These are phyloP conservation scores for Artemisia argyi DNA, from an alignment of 129 eudicot species.

Conservation along the genomic window DNA sequence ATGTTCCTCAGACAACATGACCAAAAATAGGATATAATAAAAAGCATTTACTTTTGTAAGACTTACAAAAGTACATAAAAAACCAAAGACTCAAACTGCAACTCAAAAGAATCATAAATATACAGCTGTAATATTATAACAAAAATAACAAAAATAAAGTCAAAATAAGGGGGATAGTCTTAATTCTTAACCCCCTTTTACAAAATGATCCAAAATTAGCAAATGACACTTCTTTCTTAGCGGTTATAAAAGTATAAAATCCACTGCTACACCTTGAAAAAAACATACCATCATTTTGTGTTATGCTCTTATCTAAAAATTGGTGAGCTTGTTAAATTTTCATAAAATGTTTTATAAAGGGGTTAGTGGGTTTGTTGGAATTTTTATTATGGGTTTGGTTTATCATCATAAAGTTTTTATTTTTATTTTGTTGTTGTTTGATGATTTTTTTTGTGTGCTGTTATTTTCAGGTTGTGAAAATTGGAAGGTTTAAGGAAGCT, in stretches of 20 bases:
- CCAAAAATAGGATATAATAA: conserved; percentile 15
- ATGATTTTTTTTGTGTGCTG: conserved; percentile 30
- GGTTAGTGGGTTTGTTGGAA: conserved; percentile 35
- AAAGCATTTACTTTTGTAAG: conserved; percentile 31
- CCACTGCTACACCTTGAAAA: conserved; percentile 16
- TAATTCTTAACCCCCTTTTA: conserved; percentile 35
- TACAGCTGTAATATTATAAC: conserved; percentile 31
- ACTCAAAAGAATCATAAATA: conserved; percentile 1
- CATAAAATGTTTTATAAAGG: conserved; percentile 21
- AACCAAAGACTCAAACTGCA: conserved; percentile 2
- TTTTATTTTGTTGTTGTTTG: conserved; percentile 11
- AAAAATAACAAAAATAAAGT: conserved; percentile 41
- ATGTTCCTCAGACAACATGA: conserved; percentile 25
- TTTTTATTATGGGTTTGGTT: conserved; percentile 29
- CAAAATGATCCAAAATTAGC: conserved; percentile 9
- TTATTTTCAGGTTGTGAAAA: conserved; percentile 45
- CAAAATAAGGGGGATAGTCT: conserved; percentile 44
- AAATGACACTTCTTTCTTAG: conserved; percentile 15
- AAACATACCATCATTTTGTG: conserved; percentile 10
- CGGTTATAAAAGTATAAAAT: conserved; percentile 19
- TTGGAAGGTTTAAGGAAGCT: not conserved
- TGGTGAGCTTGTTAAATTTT: conserved; percentile 41
- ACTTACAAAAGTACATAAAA: conserved; percentile 35
- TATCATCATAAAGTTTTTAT: conserved; percentile 29
- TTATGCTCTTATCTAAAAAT: conserved; percentile 31